phyloP scores from a whole-genome alignment of 2,329 filamentous ascomycete species.

The Xylariaceae sp. region DNA sequence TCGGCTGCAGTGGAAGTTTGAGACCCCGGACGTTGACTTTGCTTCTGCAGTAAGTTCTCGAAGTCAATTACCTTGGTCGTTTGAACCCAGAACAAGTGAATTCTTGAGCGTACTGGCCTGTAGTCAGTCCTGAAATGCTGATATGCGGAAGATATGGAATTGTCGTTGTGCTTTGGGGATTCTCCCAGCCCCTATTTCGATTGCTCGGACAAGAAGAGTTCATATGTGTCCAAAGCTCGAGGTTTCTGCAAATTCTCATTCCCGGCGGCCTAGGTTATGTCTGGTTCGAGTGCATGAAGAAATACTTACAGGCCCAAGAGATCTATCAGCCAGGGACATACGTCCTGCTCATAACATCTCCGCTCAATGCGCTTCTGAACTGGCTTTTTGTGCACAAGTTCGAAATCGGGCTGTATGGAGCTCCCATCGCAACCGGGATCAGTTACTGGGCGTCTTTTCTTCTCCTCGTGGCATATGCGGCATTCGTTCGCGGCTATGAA shows the following conservation, averaged over 20 bases:
- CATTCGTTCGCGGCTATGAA: conserved; percentile 65
- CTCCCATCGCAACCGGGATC: conserved; percentile 76
- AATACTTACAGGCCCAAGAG: conserved; percentile 78
- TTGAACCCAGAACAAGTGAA: no score
- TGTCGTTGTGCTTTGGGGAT: conserved; percentile 70
- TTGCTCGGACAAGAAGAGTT: conserved; percentile 73
- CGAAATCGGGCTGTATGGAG: conserved; percentile 69
- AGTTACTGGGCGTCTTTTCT: conserved; percentile 83
- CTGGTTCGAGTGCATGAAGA: conserved; percentile 83
- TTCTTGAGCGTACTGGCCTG: no score
- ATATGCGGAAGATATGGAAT: no score
- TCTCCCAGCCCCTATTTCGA: conserved; percentile 69
- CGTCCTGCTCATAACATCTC: conserved; percentile 76
- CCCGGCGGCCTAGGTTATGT: conserved; percentile 83
- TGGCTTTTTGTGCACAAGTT: conserved; percentile 74
- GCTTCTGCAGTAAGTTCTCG: no score
- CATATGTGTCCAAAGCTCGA: conserved; percentile 68
- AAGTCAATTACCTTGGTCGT: no score
- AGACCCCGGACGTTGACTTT: no score
- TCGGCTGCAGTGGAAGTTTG: no score
- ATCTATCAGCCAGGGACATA: conserved; percentile 82
- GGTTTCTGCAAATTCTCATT: conserved; percentile 68
- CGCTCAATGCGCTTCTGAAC: conserved; percentile 76
- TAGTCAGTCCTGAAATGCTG: no score
- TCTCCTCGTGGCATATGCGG: conserved; percentile 68